phyloP scores from a whole-genome alignment of 257 asterid species.

The Plectranthus barbatus region DNA sequence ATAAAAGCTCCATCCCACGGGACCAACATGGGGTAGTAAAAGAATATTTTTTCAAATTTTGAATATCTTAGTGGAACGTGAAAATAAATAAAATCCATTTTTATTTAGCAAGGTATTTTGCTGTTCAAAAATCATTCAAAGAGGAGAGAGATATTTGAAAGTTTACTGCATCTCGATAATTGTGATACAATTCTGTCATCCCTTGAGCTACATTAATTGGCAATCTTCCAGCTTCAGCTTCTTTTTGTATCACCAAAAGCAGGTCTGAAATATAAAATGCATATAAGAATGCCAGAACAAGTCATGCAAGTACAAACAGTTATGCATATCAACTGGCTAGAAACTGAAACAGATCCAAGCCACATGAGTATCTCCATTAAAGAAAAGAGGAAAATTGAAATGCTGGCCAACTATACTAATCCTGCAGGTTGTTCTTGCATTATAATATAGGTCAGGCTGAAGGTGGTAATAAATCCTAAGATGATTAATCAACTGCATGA shows the following conservation, averaged over 20 bases:
- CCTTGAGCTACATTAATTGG: conserved; percentile 58
- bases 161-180: conserved; percentile 85
- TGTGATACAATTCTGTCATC: conserved; percentile 80
- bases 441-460: not conserved
- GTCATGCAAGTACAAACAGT: conserved; percentile 6
- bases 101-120: no score
- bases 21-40: no score
- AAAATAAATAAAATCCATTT: no score
- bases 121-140: no score
- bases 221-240: conserved; percentile 72
- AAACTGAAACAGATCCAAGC: conserved; percentile 4
- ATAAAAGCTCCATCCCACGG: no score
- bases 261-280: conserved; percentile 44
- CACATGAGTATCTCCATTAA: not conserved
- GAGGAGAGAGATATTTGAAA: no score
- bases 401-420: not conserved
- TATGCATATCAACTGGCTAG: conserved; percentile 8
- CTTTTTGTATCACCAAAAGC: conserved; percentile 59
- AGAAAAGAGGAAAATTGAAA: not conserved
- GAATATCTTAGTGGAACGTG: no score
- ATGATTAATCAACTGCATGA: not conserved
- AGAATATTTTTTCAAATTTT: no score
- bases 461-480: not conserved
- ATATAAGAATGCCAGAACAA: conserved; percentile 4
- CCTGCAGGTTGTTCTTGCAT: not conserved